Evolutionary conservation across 768 basidiomycete species (phyloP), one percentile per base, ranked within the genome.

Genomic region (Clathrus columnatus): DNA sequence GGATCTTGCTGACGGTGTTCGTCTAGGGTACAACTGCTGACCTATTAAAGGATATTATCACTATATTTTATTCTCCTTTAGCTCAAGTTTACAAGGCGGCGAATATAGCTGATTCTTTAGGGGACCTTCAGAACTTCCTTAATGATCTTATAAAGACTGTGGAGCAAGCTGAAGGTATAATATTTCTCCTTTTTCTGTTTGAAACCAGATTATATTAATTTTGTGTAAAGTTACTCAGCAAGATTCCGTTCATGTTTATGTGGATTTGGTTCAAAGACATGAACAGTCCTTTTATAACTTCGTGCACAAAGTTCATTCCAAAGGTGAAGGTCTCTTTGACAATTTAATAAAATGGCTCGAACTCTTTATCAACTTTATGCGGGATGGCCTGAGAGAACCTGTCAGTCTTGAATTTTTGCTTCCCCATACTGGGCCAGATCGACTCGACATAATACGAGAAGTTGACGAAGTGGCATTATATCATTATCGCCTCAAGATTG

Each of bases 11-110:
- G n/a, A 10, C 43, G n/a, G 4, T 20, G 6, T 30, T n/a, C n/a
- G n/a, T n/a, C n/a, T 53, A 98, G 94, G 94, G 96, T 20, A 85
- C 85, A 45, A 98, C 96, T 0, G 84, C 95, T 1, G 96, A 98
- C 29, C 75, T 99, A 23, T 73, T 99, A 64, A 97, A 94, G 69
- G 96, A 99, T 67, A 97, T 99, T 57, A 91, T 99, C 63, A 97
- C 96, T 18, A 98, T 99, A 57, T 99, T 99, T 70, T 99, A 99
- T 68, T 73, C 93, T 0, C 96, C 96, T 1, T 73, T 99, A 23
- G 96, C 96, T 1, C 91, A 95, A 65, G 96, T 98, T 1, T 99
- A 98, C 72, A 84, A 89, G 63, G 96, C 96, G 8, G 96, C 96
- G 5, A 96, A 88, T 66, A 97, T 99, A 52, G 87, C 89, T 10